Conservation (phyloP, 768 basidiomycete genomes). For the Krasilnikovozyma curviuscula region DNA sequence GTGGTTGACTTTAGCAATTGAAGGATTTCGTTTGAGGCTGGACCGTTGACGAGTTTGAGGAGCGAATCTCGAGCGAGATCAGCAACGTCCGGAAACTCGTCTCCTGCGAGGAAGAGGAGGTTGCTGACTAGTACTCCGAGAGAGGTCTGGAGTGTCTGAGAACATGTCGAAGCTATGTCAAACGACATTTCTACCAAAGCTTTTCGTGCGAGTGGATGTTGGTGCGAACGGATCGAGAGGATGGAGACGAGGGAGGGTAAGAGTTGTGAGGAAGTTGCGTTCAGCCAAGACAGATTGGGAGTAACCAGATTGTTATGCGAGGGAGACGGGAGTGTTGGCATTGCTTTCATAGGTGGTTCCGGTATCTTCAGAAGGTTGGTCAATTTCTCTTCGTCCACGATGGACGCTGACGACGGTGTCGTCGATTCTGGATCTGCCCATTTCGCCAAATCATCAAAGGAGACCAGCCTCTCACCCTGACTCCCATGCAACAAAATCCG, state of each 20-base stretch:
- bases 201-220: slow-evolving; percentile 43
- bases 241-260: slow-evolving; percentile 63
- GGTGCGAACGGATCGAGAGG: slow-evolving; percentile 49
- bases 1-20: background rate
- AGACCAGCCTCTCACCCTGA: too few relatives aligned
- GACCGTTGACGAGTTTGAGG: too few relatives aligned
- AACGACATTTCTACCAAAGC: slow-evolving; percentile 41
- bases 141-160: background rate
- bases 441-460: too few relatives aligned
- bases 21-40: background rate
- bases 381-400: too few relatives aligned
- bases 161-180: slow-evolving; percentile 31
- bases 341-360: background rate
- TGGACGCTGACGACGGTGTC: background rate
- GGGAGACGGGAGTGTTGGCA: slow-evolving; percentile 17
- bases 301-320: slow-evolving; percentile 32
- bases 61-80: slow-evolving; percentile 33
- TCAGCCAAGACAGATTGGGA: slow-evolving; percentile 58
- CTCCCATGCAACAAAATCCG: too few relatives aligned
- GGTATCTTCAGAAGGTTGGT: slow-evolving; percentile 3
- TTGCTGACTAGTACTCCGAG: slow-evolving; percentile 1
- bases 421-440: background rate
- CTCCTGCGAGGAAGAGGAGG: slow-evolving; percentile 13
- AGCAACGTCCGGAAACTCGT: slow-evolving; percentile 28
- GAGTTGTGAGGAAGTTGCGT: slow-evolving; percentile 61